phyloP scores from a whole-genome alignment of 352 stramenopile species.

The Globisporangium megalacanthum region DNA sequence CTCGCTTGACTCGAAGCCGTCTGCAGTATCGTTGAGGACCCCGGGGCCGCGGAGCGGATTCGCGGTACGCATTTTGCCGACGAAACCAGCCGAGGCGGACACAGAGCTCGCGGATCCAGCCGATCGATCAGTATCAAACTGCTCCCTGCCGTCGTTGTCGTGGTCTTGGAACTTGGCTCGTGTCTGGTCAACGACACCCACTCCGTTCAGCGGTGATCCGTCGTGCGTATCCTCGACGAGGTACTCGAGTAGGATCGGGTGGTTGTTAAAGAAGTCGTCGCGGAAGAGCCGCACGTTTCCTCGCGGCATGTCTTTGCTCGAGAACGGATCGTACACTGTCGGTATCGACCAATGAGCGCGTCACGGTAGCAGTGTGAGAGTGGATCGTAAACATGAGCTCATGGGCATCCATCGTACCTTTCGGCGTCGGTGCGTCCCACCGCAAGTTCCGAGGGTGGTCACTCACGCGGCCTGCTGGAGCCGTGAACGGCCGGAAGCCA shows the following conservation, averaged over 20 bases:
- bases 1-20: background rate
- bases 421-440: slow-evolving; percentile 8
- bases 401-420: background rate
- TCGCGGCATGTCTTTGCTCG: slow-evolving; percentile 52
- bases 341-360: background rate
- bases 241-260: slow-evolving; percentile 80
- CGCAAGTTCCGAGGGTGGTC: slow-evolving; percentile 2
- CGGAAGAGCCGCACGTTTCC: slow-evolving; percentile 79
- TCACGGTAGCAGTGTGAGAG: background rate
- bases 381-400: no score
- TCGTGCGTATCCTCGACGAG: slow-evolving; percentile 39
- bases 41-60: slow-evolving; percentile 24
- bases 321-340: slow-evolving; percentile 45
- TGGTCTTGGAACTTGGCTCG: slow-evolving; percentile 9
- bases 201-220: slow-evolving; percentile 7
- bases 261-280: slow-evolving; percentile 83
- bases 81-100: slow-evolving; percentile 23
- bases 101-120: background rate
- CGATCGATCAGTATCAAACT: background rate
- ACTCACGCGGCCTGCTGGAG: slow-evolving; percentile 15
- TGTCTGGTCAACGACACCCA: slow-evolving; percentile 5
- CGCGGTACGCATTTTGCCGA: slow-evolving; percentile 52
- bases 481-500: slow-evolving; percentile 31
- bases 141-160: slow-evolving; percentile 7
- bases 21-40: background rate